Base-by-base conservation (phyloP, 2,329 filamentous ascomycete genomes). In the Cladosporium sp. region DNA sequence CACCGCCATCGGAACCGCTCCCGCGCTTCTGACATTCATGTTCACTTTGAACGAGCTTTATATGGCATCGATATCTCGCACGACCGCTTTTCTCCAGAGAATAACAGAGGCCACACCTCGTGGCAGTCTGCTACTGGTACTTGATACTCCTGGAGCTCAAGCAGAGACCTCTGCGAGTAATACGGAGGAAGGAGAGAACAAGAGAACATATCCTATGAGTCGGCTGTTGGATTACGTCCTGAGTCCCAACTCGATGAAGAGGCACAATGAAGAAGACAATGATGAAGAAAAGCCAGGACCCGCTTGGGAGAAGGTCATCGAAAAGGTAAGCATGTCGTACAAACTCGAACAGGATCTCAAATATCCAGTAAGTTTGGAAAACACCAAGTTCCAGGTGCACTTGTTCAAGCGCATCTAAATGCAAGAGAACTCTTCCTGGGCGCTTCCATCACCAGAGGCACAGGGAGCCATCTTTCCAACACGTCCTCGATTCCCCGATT, bases 41-140 rank as follows among this genome's bases (percentile, higher is more conserved):
- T 98, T 97, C 75, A 96, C 92, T 0, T 79, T 97, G 43, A 97
- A 97, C 68, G 93, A 98, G 71, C 82, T 98, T 0, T 97, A 96
- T 74, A 86, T 87, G 0, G 76, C 81, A 0, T 89, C 85, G 1
- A 81, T 90, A 19, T 76, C 83, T 2, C 82, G 83, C 60, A 89
- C 92, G 0, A 95, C 92, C 0, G 74, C 76, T 3, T 85, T 97
- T 58, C 76, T 98, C 0, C 77, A 89, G 3, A 74, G 74, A 1
- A 72, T 96, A 14, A 88, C 86, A 0, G 73, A 79, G 1, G 59
- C 72, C 1, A 66, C 87, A 2, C 71, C 76, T 0, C 55, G 74
- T 0, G 85, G 82, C 0, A 81, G 88, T 2, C 68, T 92, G 37
- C 73, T 97, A 1, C 79, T 97, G 0, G 87, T 97, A 2, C 84